Base-by-base conservation (phyloP, 352 stramenopile species). In the Globisporangium okanoganense region DNA sequence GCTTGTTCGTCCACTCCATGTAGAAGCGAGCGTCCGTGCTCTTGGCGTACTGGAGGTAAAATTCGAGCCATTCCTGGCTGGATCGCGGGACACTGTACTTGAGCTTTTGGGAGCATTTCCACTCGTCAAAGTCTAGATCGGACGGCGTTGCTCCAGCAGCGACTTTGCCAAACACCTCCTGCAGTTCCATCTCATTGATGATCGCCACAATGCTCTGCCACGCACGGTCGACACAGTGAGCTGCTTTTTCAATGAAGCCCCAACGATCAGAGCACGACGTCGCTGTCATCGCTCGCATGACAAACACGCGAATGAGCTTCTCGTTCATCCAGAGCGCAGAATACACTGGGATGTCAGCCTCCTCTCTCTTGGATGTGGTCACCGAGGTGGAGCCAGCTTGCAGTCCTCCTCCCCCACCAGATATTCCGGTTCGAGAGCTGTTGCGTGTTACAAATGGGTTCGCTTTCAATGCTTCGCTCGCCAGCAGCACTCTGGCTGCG, bases 201-300 rank as follows among this genome's bases (percentile, higher is more conserved):
- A 82, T 56, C 0, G 73, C 31, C 5, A 88, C 5, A 13, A 92
- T 78, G 13, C 70, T 58, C n/a, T 78, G 58, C 85, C 85, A 92
- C 1, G 71, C 69, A 5, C 65, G 62, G 4, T 78, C 62, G 2
- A 91, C 74, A 47, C 87, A 70, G 7, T 74, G 53, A 5, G 83
- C 56, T 14, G 78, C 82, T 29, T 72, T 52, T 27, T 63, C 54
- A 16, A 82, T 22, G 18, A 67, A 65, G 5, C 64, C 40, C 35
- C 70, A 76, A 13, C 85, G 75, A 22, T 87, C 58, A 6, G 13
- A 51, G 36, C 69, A 75, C 9, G 62, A 71, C 13, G 55, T 49
- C 5, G 75, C 70, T 22, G 66, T 47, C 18, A 58, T 63, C 9
- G 77, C 75, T n/a, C 62, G 69, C 73, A 87, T 80, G 6, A 75